Evolutionary conservation across 441 rosid species (phyloP).

Genomic region (Sinapis alba): DNA sequence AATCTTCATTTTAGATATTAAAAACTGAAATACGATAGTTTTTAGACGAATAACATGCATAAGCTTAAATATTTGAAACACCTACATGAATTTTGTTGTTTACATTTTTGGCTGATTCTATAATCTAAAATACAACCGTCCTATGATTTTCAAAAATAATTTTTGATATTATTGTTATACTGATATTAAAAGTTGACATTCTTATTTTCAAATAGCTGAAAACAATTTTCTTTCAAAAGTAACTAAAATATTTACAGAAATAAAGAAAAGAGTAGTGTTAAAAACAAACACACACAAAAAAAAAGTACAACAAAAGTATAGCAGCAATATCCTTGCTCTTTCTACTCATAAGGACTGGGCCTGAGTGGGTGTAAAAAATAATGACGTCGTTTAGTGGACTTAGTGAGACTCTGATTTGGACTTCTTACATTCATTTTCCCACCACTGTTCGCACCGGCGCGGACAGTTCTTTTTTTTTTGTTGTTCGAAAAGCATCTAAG

Average conservation of each 20-base stretch:
- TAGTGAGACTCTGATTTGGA: background rate
- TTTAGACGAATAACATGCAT: background rate
- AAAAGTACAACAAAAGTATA: background rate
- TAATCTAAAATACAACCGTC: background rate
- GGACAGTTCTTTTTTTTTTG: conserved; percentile 9
- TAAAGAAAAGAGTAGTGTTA: background rate
- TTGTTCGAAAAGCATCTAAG: background rate
- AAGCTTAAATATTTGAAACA: background rate
- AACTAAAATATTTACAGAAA: background rate
- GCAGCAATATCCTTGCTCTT: background rate
- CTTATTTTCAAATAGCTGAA: no score
- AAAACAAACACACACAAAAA: background rate
- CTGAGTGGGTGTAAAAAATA: background rate
- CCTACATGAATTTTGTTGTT: background rate
- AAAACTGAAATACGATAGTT: background rate
- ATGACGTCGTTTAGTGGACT: conserved; percentile 29
- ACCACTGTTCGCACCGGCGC: conserved; percentile 36
- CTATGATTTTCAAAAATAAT: background rate
- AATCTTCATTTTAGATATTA: background rate
- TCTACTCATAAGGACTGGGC: conserved; percentile 6
- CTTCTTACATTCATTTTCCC: background rate
- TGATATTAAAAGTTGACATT: background rate
- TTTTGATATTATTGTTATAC: background rate
- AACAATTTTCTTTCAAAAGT: background rate
- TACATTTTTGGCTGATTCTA: background rate